Percentiles rank a stretch among this genome's conserved stretches.
Evolutionary conservation across 139 green algal species (phyloP).

Genomic region (Coelastrella sp.): DNA sequence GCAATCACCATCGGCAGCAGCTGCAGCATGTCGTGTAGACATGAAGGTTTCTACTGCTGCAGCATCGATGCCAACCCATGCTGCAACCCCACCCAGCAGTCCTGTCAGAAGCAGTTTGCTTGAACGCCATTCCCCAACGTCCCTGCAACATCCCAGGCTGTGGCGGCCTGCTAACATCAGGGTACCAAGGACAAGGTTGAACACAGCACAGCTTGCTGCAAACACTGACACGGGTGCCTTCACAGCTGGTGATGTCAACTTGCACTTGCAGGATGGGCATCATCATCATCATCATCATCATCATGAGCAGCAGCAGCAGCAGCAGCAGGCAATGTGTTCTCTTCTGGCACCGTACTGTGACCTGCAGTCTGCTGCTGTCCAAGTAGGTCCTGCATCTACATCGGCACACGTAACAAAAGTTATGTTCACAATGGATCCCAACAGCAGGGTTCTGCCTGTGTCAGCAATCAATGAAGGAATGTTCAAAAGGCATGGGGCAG

Average conservation of each 20-base stretch:
- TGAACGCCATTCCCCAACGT: not conserved
- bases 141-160: not conserved
- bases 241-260: too few relatives aligned
- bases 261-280: too few relatives aligned
- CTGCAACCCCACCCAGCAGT: not conserved
- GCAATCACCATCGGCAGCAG: not conserved
- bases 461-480: not conserved
- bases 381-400: not conserved
- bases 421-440: not conserved
- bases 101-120: not conserved
- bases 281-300: too few relatives aligned
- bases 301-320: not conserved
- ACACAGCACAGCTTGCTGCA: too few relatives aligned
- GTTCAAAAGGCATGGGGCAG: not conserved
- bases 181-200: not conserved
- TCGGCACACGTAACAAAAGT: not conserved
- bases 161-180: not conserved
- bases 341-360: not conserved
- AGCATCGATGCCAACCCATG: not conserved
- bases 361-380: not conserved
- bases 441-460: not conserved
- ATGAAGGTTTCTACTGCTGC: not conserved
- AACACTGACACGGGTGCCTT: not conserved
- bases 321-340: conserved; percentile 5
- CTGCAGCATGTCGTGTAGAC: not conserved